Base-by-base conservation (phyloP, 2,329 filamentous ascomycete genomes). In the Monilinia aucupariae region DNA sequence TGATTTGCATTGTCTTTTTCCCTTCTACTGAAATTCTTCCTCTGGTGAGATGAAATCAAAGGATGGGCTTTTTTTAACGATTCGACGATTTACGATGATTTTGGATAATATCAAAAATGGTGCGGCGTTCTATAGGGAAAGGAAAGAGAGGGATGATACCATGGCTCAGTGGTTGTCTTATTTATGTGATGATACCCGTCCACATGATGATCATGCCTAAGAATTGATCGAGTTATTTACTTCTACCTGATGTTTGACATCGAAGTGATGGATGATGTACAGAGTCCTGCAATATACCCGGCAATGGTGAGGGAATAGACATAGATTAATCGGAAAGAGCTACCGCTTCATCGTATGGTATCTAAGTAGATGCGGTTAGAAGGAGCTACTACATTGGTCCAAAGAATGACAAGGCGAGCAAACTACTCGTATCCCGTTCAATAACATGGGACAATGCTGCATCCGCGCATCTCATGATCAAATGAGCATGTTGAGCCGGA, bases 71-170 rank as follows among this genome's bases (percentile, higher is more conserved):
- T 3, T 22, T 9, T 53, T n/a, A n/a, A 34, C 41, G 20, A 25
- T 22, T 43, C 22, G 34, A 43, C 32, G 58, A 32, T 60, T 52
- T 30, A 53, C 6, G 56, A 47, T 47, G 32, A 22, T 45, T 45
- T n/a, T 22, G 41, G 7, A 41, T 41, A 10, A 17, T 27, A 13
- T 12, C 50, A 17, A 52, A 20, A 5, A 41, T 51, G 13, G 37
- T 47, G 15, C 30, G 54, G 54, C 54, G 54, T 58, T 37, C 3
- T 32, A 9, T 5, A 10, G 10, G 15, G 10, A 25, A 12, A 37
- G 54, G 41, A 58, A 58, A 12, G 41, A 41, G 48, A 12, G 12
- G 27, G 13, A 47, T 58, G 54, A 58, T 58, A 58, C 54, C 54
- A 58, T 58, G 30, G 54, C 27, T 58, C 25, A 47, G 54, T 58